These are phyloP conservation scores for Neolentinus lepideus DNA, from an alignment of 1,284 basidiomycete genomes.

Conservation along the genomic window DNA sequence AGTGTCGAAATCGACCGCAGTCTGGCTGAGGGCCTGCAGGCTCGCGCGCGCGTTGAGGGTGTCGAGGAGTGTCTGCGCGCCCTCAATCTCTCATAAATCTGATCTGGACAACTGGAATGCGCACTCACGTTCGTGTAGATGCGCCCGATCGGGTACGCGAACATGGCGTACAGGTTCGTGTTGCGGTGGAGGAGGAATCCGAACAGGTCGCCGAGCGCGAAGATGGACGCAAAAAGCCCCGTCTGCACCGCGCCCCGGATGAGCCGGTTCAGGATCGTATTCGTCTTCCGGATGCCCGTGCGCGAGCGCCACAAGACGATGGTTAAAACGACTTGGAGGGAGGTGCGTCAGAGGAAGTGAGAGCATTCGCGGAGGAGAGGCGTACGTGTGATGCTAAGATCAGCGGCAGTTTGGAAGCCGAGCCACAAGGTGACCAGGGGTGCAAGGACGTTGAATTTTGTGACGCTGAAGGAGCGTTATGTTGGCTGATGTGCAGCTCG, in stretches of 20 bases:
- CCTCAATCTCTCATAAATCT: not conserved
- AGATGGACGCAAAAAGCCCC: constrained; percentile 34
- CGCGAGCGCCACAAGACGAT: constrained; percentile 28
- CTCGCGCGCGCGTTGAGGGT: not conserved
- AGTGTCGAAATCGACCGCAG: not conserved
- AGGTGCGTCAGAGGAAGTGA: not conserved
- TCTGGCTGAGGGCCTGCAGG: not conserved
- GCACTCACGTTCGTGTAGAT: constrained; percentile 35
- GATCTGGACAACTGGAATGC: not conserved
- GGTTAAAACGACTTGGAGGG: constrained; percentile 22
- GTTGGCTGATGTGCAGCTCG: not conserved
- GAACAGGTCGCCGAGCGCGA: constrained; percentile 35
- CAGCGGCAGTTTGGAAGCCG: constrained; percentile 29
- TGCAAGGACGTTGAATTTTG: constrained; percentile 15
- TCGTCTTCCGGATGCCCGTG: constrained; percentile 37
- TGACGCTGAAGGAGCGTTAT: constrained; percentile 12
- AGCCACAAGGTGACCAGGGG: constrained; percentile 31
- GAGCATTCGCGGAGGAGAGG: not conserved
- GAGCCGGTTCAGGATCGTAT: constrained; percentile 35
- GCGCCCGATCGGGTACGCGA: constrained; percentile 35
- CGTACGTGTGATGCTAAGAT: constrained; percentile 33
- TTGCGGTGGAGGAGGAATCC: constrained; percentile 24
- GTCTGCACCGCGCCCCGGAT: constrained; percentile 43
- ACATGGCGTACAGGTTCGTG: constrained; percentile 36
- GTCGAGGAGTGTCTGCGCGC: not conserved